Base-by-base conservation (phyloP, 179 eudicot genomes). In the Corrigiola litoralis region DNA sequence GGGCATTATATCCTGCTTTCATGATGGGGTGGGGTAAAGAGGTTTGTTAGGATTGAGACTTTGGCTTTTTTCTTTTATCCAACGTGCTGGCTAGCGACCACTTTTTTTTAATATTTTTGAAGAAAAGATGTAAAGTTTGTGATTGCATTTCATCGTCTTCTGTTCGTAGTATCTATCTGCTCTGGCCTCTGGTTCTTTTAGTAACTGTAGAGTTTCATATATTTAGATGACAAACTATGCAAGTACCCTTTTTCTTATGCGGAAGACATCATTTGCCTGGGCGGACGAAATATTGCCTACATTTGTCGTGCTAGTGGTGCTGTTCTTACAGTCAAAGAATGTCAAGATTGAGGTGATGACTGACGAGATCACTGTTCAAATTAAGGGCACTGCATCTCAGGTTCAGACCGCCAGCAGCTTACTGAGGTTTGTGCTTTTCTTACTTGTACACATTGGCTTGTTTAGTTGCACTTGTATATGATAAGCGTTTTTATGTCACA, bases 191-290 rank as follows among this genome's bases (percentile, higher is more conserved):
- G 51, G 51, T 37, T 55, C 47, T 31, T 21, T 34, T 21, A 23
- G 8, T 32, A 11, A 57, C 18, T 46, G 17, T 18, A 6, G 63
- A 6, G 63, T 1, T 4, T 21, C 49, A 24, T 52, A 21, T 18
- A 33, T 34, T 27, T 68, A 31, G 46, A 68, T 2, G 40, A 34
- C 34, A 90, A 73, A 83, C 89, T n/a, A 91, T 91, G 94, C 97
- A 91, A 85, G 83, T 91, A 44, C 97, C 96, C 11, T 81, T 91
- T 40, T 46, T n/a, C 82, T 17, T 88, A 88, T 72, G 95, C 96
- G 16, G 97, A 91, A 72, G 94, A 86, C 74, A 86, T 91, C 14
- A 89, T 91, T 75, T 96, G 96, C 34, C 62, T 81, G 50, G 81
- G 84, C 66, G 97, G 97, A 69, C 77, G 87, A 62, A 91, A 83